phyloP scores from a whole-genome alignment of 108 stramenopile genomes.

The Cyclotella sp. region DNA sequence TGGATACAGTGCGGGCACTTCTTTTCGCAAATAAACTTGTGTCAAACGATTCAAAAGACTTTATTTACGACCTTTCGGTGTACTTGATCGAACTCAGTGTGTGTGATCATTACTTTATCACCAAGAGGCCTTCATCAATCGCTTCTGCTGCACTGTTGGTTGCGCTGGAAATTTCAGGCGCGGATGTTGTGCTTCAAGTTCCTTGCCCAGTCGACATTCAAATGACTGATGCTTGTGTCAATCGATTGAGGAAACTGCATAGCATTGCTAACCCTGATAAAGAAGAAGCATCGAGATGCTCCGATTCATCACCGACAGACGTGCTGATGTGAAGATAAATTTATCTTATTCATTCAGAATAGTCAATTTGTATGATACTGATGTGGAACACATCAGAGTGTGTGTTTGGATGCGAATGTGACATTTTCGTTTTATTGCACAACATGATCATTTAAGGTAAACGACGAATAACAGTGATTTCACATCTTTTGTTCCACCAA shows the following conservation, averaged over 20 bases:
- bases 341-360: not conserved
- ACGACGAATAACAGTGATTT: too few species aligned
- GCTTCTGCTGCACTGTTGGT: constrained; percentile 4
- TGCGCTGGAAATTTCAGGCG: constrained; percentile 3
- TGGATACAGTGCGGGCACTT: not conserved
- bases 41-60: not conserved
- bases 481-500: too few species aligned
- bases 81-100: constrained; percentile 16
- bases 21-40: not conserved
- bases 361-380: not conserved
- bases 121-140: constrained; percentile 1
- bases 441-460: too few species aligned
- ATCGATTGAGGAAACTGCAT: constrained; percentile 1
- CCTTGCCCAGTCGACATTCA: not conserved
- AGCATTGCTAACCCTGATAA: not conserved
- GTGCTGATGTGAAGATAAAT: constrained; percentile 1
- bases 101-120: constrained; percentile 7
- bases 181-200: not conserved
- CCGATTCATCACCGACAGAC: constrained; percentile 10
- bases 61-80: not conserved
- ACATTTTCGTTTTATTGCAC: too few species aligned
- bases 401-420: too few species aligned
- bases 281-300: constrained; percentile 15
- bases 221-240: not conserved
- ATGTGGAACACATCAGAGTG: too few species aligned